Evolutionary conservation across 371 early-diverging fungal species (phyloP), one percentile per base, ranked within the genome.

Genomic region (Nematocida sp.): DNA sequence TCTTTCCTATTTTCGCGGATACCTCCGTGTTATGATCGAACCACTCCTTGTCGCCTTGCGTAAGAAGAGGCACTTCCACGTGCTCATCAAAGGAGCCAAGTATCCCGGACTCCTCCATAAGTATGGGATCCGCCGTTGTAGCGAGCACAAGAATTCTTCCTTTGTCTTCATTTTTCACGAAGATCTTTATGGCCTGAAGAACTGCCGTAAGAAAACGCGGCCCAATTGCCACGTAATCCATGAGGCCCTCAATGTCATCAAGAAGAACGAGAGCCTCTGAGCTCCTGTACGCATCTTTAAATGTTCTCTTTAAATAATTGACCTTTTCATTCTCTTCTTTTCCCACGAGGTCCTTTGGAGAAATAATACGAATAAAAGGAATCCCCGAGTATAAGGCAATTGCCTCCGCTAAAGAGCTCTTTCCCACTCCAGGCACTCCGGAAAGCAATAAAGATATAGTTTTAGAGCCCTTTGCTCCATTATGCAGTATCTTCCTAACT

Each of bases 331-430:
- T 79, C 81, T 99, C 98, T 1, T 87, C 87, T 83, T 89, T 89
- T 13, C 99, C 99, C 64, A 97, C 91, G 90, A 97, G 91, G 42
- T 89, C 87, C 78, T 93, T 94, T 23, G 98, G 96, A 0, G 93
- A 92, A 36, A 99, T 92, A 50, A 99, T 85, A 84, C 95, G 95
- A 82, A 97, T 91, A 84, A 95, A 96, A 11, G 99, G 98, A 83
- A 93, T 95, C 45, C 91, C 89, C 64, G 92, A 91, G 28, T 87
- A 84, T 85, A 90, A 89, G 2, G 97, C 97, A 64, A 94, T 89
- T 0, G 90, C 91, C 13, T 97, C 94, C 1, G 96, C 96, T 50
- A 99, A 81, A 1, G 95, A 94, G 0, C 97, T 95, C 80, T 97
- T 99, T 54, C 99, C 99, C 55, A 88, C 86, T 25, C 95, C 94